Base-by-base conservation (phyloP, 768 basidiomycete genomes). In the Phaeotremella skinneri region DNA sequence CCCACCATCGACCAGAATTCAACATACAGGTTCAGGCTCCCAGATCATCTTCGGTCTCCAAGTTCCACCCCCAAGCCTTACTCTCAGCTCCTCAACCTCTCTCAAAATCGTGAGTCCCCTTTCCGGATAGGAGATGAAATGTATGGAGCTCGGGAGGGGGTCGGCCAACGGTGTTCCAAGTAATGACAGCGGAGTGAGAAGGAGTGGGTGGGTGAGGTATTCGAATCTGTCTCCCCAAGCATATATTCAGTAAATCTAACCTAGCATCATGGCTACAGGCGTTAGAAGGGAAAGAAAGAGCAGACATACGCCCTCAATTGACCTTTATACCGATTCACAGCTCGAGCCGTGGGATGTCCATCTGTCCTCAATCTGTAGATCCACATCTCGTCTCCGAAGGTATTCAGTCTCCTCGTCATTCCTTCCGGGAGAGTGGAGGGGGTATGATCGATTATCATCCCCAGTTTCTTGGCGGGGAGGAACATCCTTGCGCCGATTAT, bases 401-500 rank as follows among this genome's bases (percentile, higher is more conserved):
- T 41, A 3, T 49, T 25, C 6, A 70, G 52, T 20, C 41, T 27
- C 25, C 42, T 41, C 20, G 52, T 27, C 55, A 66, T 68, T 3
- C 6, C 6, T 14, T 25, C 4, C 3, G 66, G 57, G 2, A 71
- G 47, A 20, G 64, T 58, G 4, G 31, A n/a, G 2, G 66, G 52
- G 3, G 63, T 62, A 41, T 70, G 58, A 25, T 66, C 58, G 7
- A 70, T 52, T 20, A 70, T 61, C 69, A 70, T 67, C 5, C 69
- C 69, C 14, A 70, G 48, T 37, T 42, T 21, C 1, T 21, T 13
- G 17, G 69, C 23, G 14, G 69, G 69, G 4, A 64, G 42, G 50
- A 70, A 70, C n/a, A 70, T 68, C 31, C 69, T 48, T 0, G 66
- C 47, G 5, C 66, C 69, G 31, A 68, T 66, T 32, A 66, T 67